A percentile compares a stretch with the other conserved stretches of the same genome.
These are phyloP conservation scores for Pseudopithomyces chartarum DNA, from an alignment of 2,329 filamentous ascomycete species.

Conservation along the genomic window DNA sequence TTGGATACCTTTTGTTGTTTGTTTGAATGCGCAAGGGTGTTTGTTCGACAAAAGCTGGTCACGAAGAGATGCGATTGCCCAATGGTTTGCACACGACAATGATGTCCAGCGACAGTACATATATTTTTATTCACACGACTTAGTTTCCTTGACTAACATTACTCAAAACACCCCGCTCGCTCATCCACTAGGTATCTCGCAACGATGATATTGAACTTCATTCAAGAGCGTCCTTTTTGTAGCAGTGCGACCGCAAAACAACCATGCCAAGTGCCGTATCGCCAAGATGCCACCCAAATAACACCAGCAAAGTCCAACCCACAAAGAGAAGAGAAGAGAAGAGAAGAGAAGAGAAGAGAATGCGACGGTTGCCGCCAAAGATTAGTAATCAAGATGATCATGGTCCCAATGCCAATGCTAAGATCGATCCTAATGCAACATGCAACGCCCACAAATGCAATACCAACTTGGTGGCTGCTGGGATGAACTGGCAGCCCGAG, in stretches of 20 bases:
- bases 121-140: not conserved
- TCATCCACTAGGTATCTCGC: not conserved
- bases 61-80: too few relatives aligned
- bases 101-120: not conserved
- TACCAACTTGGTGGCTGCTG: too few relatives aligned
- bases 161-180: not conserved
- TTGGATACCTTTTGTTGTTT: too few relatives aligned
- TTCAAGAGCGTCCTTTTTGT: not conserved
- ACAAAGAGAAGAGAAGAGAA: not conserved
- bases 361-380: conserved; percentile 4
- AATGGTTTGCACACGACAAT: too few relatives aligned
- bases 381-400: conserved; percentile 11
- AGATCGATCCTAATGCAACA: not conserved
- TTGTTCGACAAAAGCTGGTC: too few relatives aligned
- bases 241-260: not conserved
- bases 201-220: not conserved
- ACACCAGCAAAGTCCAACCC: conserved; percentile 5
- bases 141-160: not conserved
- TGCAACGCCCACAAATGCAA: not conserved
- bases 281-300: conserved; percentile 15
- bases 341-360: too few relatives aligned
- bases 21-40: too few relatives aligned
- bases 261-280: not conserved
- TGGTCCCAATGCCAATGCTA: not conserved
- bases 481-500: too few relatives aligned